A percentile compares a stretch with the other conserved stretches of the same genome.
Conservation (phyloP, 352 stramenopile genomes). For the Aphanomyces stellatus region DNA sequence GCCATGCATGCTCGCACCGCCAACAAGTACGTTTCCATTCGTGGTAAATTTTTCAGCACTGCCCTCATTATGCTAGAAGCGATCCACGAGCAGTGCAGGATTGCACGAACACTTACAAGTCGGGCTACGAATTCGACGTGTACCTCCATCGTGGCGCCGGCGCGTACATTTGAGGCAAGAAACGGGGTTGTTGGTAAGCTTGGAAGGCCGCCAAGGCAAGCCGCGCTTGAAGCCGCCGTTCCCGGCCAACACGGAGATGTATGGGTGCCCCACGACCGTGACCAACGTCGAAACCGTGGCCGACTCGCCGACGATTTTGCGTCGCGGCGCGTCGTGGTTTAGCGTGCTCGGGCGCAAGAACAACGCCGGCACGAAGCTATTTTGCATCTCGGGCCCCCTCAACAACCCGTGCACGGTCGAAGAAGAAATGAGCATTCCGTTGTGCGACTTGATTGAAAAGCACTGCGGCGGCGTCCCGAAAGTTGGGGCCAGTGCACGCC, state of each 20-base stretch:
- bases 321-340: conserved; percentile 96
- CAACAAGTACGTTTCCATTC: conserved; percentile 99
- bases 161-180: conserved; percentile 99
- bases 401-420: conserved; percentile 99
- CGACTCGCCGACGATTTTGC: conserved; percentile 97
- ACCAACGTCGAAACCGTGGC: conserved; percentile 99
- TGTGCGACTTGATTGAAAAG: conserved; percentile 98
- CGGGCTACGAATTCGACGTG: conserved; percentile 99
- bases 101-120: conserved; percentile 94
- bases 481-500: conserved; percentile 99
- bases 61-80: conserved; percentile 96
- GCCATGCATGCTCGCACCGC: conserved; percentile 97
- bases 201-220: conserved; percentile 97
- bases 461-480: conserved; percentile 98
- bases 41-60: conserved; percentile 99
- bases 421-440: conserved; percentile 97
- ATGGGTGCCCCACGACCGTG: conserved; percentile 98
- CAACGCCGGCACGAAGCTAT: conserved; percentile 99
- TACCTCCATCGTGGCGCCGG: conserved; percentile 98
- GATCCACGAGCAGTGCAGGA: conserved; percentile 98
- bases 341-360: conserved; percentile 95
- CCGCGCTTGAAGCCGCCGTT: conserved; percentile 98
- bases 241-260: conserved; percentile 97
- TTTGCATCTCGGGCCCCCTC: conserved; percentile 99
- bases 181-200: conserved; percentile 95